Conservation (phyloP, 2,329 filamentous ascomycete species). For the Colletotrichum acutatum region DNA sequence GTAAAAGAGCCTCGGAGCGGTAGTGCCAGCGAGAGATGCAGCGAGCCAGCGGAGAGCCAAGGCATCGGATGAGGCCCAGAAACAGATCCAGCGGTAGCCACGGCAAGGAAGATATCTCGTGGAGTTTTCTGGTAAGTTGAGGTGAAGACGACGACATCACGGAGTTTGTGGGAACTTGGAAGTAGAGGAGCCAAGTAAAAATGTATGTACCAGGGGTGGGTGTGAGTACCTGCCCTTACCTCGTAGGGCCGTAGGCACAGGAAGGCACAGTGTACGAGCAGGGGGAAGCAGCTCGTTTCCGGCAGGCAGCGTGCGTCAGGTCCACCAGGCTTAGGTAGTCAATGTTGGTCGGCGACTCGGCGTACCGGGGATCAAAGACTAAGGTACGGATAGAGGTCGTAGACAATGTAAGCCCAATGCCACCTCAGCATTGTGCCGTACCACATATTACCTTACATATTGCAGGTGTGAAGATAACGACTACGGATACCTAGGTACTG, state of each 20-base stretch:
- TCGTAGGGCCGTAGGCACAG: neutral
- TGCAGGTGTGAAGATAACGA: neutral
- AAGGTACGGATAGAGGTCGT: neutral
- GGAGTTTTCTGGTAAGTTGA: neutral
- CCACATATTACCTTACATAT: neutral
- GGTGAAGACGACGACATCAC: neutral
- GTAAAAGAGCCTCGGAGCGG: neutral
- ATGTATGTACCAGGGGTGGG: neutral
- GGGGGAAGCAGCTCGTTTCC: neutral
- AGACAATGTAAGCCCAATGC: too few relatives aligned
- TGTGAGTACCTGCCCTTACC: neutral
- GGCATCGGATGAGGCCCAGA: neutral
- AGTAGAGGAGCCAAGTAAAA: neutral
- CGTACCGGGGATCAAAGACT: too few relatives aligned
- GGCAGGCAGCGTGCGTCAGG: neutral
- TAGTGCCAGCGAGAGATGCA: conserved; percentile 23
- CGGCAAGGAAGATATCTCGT: neutral
- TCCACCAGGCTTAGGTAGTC: neutral
- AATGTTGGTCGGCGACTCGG: neutral
- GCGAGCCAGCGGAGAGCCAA: conserved; percentile 9
- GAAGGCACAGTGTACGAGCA: neutral
- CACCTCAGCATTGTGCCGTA: neutral
- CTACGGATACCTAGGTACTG: too few relatives aligned
- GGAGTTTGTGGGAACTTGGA: neutral
- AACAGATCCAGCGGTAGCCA: neutral